Evolutionary conservation across 768 basidiomycete species (phyloP).

Genomic region (Russula vinacea): DNA sequence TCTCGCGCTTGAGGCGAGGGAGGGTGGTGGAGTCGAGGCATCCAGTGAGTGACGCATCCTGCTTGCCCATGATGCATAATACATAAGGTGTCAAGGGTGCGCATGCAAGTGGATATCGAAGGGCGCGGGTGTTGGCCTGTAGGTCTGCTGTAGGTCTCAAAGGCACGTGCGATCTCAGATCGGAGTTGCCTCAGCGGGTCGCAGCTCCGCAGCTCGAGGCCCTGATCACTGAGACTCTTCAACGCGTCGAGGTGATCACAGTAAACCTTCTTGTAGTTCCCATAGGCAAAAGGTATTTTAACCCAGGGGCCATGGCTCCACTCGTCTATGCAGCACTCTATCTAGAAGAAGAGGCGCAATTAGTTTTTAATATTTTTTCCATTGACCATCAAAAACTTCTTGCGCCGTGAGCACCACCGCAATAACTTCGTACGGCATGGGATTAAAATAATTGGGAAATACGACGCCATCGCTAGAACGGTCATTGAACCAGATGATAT

Average conservation of each 20-base stretch:
- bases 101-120: no score
- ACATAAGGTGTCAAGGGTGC: no score
- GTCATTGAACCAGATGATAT: conserved; percentile 24
- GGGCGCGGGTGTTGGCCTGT: no score
- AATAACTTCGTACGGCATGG: conserved; percentile 23
- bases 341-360: no score
- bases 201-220: conserved; percentile 8
- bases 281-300: conserved; percentile 19
- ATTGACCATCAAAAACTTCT: not conserved
- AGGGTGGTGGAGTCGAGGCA: no score
- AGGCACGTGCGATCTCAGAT: not conserved
- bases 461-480: conserved; percentile 20
- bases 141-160: no score
- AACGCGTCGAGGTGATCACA: conserved; percentile 5
- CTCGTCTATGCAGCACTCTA: conserved; percentile 24
- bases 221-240: conserved; percentile 14
- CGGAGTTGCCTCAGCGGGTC: conserved; percentile 19
- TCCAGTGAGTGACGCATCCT: no score
- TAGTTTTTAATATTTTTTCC: no score
- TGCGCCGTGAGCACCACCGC: conserved; percentile 23
- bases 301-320: conserved; percentile 18
- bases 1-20: no score
- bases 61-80: no score
- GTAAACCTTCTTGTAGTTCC: conserved; percentile 19
- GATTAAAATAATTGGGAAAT: conserved; percentile 18